Percentiles rank a stretch among this genome's conserved stretches.
Conservation (phyloP, 805 yeast genomes). For the Debaryomyces maramus region DNA sequence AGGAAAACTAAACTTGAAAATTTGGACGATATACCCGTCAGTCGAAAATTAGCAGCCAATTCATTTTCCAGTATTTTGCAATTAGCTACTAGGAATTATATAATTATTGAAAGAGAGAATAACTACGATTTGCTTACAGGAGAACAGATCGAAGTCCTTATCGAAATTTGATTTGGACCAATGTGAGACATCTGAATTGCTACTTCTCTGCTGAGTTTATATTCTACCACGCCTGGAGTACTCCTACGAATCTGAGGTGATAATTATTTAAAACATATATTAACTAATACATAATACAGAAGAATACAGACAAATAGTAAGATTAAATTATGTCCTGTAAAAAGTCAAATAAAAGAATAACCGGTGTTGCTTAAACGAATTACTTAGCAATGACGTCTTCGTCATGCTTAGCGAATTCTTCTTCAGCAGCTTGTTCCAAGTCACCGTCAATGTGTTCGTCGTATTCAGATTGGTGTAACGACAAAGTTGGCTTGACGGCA, state of each 20-base stretch:
- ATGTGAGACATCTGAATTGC: too few relatives aligned
- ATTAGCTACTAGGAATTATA: constrained; percentile 21
- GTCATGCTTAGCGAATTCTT: constrained; percentile 52
- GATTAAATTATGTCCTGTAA: constrained; percentile 2
- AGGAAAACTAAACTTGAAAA: background rate
- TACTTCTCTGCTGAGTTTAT: too few relatives aligned
- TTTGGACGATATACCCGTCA: constrained; percentile 12
- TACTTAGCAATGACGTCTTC: constrained; percentile 18
- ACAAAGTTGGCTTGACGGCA: constrained; percentile 77
- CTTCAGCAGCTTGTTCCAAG: constrained; percentile 50
- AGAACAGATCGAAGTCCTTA: constrained; percentile 3
- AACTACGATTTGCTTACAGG: constrained; percentile 6
- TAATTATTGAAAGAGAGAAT: constrained; percentile 8
- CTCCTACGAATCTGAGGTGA: too few relatives aligned
- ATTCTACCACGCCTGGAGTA: too few relatives aligned
- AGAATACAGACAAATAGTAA: constrained; percentile 4
- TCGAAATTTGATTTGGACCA: constrained; percentile 3
- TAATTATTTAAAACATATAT: background rate
- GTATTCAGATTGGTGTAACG: constrained; percentile 62
- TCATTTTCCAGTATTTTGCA: constrained; percentile 28
- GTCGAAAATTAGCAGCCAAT: constrained; percentile 25
- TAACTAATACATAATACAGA: constrained; percentile 8
- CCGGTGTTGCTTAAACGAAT: background rate
- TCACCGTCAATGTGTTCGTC: constrained; percentile 52
- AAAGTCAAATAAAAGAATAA: constrained; percentile 1